Evolutionary conservation across 1,284 basidiomycete genomes (phyloP).

Genomic region (Fomitopsis palustris): DNA sequence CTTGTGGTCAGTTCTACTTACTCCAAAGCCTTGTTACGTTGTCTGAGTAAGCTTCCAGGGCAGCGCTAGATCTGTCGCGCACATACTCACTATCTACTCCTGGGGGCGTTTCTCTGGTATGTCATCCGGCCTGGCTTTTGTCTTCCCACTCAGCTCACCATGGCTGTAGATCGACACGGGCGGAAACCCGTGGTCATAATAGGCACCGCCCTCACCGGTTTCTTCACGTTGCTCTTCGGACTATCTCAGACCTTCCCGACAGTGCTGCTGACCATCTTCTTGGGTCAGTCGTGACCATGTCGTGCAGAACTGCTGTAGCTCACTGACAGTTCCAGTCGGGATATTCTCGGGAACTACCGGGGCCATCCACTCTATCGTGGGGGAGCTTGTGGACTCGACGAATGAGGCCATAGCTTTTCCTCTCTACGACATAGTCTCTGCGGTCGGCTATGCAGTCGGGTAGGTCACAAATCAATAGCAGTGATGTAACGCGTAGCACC

Average conservation of each 20-base stretch:
- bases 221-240: conserved; percentile 51
- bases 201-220: conserved; percentile 47
- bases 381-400: conserved; percentile 63
- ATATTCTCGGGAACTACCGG: conserved; percentile 57
- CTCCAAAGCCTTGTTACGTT: not conserved
- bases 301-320: not conserved
- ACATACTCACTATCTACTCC: conserved; percentile 31
- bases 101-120: conserved; percentile 34
- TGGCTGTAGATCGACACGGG: conserved; percentile 49
- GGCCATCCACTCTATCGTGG: conserved; percentile 57
- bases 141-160: not conserved
- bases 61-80: conserved; percentile 26
- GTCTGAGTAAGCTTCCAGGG: conserved; percentile 15
- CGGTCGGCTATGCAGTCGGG: conserved; percentile 60
- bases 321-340: conserved; percentile 16
- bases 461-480: conserved; percentile 16
- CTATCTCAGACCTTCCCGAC: conserved; percentile 45
- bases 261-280: conserved; percentile 43
- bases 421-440: conserved; percentile 58
- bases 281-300: conserved; percentile 21
- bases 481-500: not conserved
- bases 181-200: conserved; percentile 57
- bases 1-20: conserved; percentile 21
- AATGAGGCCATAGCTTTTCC: conserved; percentile 63
- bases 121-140: not conserved